Evolutionary conservation across 2,329 filamentous ascomycete species (phyloP).

Genomic region (Talaromyces amestolkiae): DNA sequence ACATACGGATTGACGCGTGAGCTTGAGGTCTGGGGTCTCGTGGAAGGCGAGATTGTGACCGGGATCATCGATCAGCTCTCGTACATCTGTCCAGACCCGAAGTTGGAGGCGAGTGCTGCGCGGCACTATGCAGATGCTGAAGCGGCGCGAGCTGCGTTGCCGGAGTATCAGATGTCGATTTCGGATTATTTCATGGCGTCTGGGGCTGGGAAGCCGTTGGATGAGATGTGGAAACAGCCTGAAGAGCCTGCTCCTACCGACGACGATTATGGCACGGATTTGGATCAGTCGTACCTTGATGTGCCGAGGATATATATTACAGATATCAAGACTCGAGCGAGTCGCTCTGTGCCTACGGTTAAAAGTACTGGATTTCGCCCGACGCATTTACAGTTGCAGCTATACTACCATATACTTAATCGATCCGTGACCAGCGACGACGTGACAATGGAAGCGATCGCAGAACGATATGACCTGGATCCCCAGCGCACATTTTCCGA

Average conservation of each 20-base stretch:
- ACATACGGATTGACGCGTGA: slow-evolving; percentile 71
- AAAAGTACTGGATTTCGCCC: slow-evolving; percentile 64
- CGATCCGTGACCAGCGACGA: slow-evolving; percentile 65
- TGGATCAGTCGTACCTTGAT: slow-evolving; percentile 24
- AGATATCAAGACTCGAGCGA: slow-evolving; percentile 80
- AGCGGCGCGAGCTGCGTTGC: slow-evolving; percentile 35
- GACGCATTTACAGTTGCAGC: slow-evolving; percentile 79
- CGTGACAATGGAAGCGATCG: slow-evolving; percentile 67
- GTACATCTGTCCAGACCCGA: slow-evolving; percentile 70
- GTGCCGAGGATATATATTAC: slow-evolving; percentile 65
- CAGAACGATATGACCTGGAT: slow-evolving; percentile 69
- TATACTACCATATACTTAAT: slow-evolving; percentile 84
- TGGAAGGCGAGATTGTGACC: slow-evolving; percentile 80
- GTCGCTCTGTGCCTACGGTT: slow-evolving; percentile 59
- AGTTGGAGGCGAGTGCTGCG: slow-evolving; percentile 62
- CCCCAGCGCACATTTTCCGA: slow-evolving; percentile 69
- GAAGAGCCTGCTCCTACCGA: slow-evolving; percentile 17
- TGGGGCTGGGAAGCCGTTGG: slow-evolving; percentile 35
- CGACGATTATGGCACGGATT: slow-evolving; percentile 6
- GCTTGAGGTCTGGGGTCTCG: slow-evolving; percentile 77
- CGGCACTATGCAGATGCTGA: slow-evolving; percentile 39
- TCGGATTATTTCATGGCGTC: slow-evolving; percentile 45
- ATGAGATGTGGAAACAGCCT: slow-evolving; percentile 29
- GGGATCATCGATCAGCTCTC: slow-evolving; percentile 87
- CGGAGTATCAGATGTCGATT: slow-evolving; percentile 47